These are phyloP conservation scores for Thalassia testudinum DNA, from an alignment of 116 monocot genomes.

Conservation along the genomic window DNA sequence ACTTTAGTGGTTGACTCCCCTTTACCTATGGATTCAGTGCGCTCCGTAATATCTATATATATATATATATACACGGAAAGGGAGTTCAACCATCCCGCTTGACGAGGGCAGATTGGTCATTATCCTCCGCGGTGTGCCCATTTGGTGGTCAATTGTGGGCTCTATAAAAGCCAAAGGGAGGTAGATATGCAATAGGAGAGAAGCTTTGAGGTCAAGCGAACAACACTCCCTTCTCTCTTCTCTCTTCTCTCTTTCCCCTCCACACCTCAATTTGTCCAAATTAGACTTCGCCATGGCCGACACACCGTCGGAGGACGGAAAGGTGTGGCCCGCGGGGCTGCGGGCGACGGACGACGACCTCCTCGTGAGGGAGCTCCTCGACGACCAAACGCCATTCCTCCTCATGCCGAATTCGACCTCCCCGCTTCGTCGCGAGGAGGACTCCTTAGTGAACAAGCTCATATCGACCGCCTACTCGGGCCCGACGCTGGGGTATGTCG, in stretches of 20 bases:
- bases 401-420: background rate
- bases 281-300: background rate
- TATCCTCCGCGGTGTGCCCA: background rate
- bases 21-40: background rate
- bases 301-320: background rate
- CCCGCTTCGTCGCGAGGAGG: background rate
- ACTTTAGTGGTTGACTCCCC: constrained; percentile 4
- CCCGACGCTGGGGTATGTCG: constrained; percentile 37
- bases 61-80: background rate
- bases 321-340: background rate
- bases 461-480: constrained; percentile 35
- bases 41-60: background rate
- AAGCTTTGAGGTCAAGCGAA: too few relatives aligned
- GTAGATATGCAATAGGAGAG: background rate
- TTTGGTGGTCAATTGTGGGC: background rate
- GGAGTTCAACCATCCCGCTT: background rate
- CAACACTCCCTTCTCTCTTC: background rate
- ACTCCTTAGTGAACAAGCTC: constrained; percentile 23
- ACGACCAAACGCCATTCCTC: constrained; percentile 13
- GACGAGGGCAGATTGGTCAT: background rate
- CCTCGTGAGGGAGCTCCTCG: constrained; percentile 19
- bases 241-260: too few relatives aligned
- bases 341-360: constrained; percentile 10
- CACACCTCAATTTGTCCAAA: background rate
- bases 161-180: background rate